Percentiles rank a stretch among this genome's conserved stretches.
phyloP scores from a whole-genome alignment of 2,329 filamentous ascomycete genomes.

The Alternaria dauci region DNA sequence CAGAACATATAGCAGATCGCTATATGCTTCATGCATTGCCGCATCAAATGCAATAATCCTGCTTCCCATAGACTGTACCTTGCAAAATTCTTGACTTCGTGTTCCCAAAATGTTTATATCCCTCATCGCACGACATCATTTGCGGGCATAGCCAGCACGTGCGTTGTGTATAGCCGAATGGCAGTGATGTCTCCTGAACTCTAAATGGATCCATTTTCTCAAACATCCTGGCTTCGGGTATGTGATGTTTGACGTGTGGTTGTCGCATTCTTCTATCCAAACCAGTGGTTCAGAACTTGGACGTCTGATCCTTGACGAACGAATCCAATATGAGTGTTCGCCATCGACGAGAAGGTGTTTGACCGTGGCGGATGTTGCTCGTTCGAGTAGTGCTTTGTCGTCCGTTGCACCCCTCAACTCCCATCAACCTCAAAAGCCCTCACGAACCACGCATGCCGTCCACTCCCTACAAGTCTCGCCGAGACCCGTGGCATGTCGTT shows the following conservation, averaged over 20 bases:
- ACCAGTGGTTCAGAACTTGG: no score
- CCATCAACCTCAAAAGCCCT: conserved; percentile 12
- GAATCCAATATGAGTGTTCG: not conserved
- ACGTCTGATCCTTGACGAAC: accelerated
- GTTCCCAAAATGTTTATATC: not conserved
- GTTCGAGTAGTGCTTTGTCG: not conserved
- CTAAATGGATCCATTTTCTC: no score
- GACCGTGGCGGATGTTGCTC: not conserved
- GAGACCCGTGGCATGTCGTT: conserved; percentile 23
- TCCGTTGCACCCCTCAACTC: not conserved
- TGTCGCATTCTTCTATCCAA: not conserved
- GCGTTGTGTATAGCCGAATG: no score
- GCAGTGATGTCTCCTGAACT: not conserved
- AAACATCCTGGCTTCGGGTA: no score
- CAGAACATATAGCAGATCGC: not conserved
- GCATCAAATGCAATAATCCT: accelerated
- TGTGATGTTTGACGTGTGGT: not conserved
- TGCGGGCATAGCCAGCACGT: not conserved
- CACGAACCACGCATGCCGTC: conserved; percentile 28
- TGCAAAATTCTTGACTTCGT: not conserved
- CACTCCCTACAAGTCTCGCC: conserved; percentile 26
- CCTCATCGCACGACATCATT: not conserved
- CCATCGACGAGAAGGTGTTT: not conserved
- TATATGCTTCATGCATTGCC: not conserved
- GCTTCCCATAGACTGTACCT: not conserved